Conservation (phyloP, 2,329 filamentous ascomycete species). For the Colletotrichum liriopes region DNA sequence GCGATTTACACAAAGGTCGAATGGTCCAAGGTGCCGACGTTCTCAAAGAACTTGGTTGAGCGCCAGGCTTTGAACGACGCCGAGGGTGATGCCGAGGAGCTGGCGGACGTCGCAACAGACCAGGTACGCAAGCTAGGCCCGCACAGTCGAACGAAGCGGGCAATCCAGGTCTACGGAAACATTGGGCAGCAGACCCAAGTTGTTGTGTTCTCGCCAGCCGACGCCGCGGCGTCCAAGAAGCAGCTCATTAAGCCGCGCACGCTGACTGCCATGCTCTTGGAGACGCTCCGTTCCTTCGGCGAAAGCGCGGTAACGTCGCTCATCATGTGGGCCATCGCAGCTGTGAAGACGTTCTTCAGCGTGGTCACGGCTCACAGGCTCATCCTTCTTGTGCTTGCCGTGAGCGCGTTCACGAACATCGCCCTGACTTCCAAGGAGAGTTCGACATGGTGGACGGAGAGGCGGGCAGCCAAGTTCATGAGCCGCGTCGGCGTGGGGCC, state of each 20-base stretch:
- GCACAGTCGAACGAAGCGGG: slow-evolving; percentile 82
- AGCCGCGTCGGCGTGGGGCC: slow-evolving; percentile 83
- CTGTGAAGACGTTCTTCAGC: slow-evolving; percentile 75
- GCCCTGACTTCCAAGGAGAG: slow-evolving; percentile 82
- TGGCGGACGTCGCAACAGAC: slow-evolving; percentile 83
- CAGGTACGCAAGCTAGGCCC: slow-evolving; percentile 83
- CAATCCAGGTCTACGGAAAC: slow-evolving; percentile 84
- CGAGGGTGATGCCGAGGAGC: slow-evolving; percentile 79
- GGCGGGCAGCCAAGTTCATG: slow-evolving; percentile 87
- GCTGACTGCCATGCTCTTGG: slow-evolving; percentile 79
- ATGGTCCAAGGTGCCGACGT: slow-evolving; percentile 80
- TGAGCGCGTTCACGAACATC: slow-evolving; percentile 81
- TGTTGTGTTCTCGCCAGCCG: slow-evolving; percentile 71
- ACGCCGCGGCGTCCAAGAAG: slow-evolving; percentile 64
- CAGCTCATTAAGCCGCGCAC: slow-evolving; percentile 74
- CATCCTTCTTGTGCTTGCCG: slow-evolving; percentile 77
- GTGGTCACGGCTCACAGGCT: slow-evolving; percentile 81
- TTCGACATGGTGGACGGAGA: slow-evolving; percentile 88
- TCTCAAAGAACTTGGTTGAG: slow-evolving; percentile 75
- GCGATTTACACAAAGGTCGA: slow-evolving; percentile 90
- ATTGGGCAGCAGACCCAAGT: slow-evolving; percentile 79
- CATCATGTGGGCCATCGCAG: slow-evolving; percentile 83
- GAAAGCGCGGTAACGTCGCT: slow-evolving; percentile 83
- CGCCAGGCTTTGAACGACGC: slow-evolving; percentile 83
- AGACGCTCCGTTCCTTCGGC: slow-evolving; percentile 79